phyloP scores from a whole-genome alignment of 345 rosid genomes.

The Eucalyptus pauciflora region DNA sequence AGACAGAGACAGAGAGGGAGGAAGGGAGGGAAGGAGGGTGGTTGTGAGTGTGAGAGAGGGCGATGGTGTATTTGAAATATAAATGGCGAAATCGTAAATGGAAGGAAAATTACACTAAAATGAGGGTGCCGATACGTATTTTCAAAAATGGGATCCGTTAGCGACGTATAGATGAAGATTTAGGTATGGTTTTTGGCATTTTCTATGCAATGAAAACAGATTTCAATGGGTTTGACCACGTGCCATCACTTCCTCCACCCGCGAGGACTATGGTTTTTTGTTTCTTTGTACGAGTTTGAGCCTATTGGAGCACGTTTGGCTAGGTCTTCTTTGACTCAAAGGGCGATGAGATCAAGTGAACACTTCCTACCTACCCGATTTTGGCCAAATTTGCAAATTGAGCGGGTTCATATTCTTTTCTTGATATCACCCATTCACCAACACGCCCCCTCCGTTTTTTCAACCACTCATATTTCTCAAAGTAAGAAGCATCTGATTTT shows the following conservation, averaged over 20 bases:
- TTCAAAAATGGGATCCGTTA: neutral
- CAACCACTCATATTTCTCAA: neutral
- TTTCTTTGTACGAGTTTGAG: neutral
- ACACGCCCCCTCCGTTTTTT: neutral
- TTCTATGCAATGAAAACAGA: neutral
- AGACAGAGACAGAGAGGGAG: too few relatives aligned
- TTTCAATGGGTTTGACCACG: neutral
- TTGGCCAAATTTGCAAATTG: neutral
- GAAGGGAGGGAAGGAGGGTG: neutral
- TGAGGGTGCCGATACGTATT: neutral
- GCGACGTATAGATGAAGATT: neutral
- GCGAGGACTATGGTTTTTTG: neutral
- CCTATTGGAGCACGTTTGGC: neutral
- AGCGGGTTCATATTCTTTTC: neutral
- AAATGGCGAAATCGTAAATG: neutral
- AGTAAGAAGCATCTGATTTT: neutral
- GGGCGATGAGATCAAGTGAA: neutral
- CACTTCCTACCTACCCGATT: neutral
- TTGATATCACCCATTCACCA: neutral
- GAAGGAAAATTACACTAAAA: neutral
- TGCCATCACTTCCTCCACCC: neutral
- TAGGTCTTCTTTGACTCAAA: neutral
- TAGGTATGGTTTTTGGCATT: neutral
- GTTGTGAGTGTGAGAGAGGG: neutral
- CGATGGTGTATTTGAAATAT: neutral